Base-by-base conservation (phyloP, 2,329 filamentous ascomycete species). In the Catunica adiposa region DNA sequence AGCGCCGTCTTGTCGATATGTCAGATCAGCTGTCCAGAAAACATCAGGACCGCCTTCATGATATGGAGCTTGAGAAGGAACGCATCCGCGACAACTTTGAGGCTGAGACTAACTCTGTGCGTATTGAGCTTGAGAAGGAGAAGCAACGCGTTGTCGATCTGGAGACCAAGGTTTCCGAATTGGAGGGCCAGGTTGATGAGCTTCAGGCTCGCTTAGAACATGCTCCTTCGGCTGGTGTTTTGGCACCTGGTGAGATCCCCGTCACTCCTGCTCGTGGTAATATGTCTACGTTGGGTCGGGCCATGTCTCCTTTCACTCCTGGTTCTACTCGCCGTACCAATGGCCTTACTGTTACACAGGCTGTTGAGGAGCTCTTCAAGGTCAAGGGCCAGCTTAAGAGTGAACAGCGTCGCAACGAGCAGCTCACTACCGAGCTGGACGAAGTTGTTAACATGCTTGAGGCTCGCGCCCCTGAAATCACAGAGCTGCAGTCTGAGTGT, bases 371-470 rank as follows among this genome's bases (percentile, higher is more conserved):
- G 61, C 69, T 82, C 1, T 82, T 78, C 66, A 79, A 77, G 62
- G 73, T 81, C 67, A 86, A 92, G 73, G 74, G 79, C 56, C 78
- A 86, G 62, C 74, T 96, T 34, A 80, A 82, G 2, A 78, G 76
- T 2, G 86, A 94, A 66, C 82, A 83, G 64, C 78, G 85, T 58
- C 79, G 82, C 22, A 88, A 80, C 62, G 80, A 85, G 60, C 80
- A 87, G 64, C 78, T 96, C 9, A 78, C 79, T 17, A 77, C 81
- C 38, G 81, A 90, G 47, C 73, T 97, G 47, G 87, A 96, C 61
- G 86, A 92, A 58, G 86, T 96, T 72, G 79, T 96, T 58, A 77
- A 82, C 38, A 84, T 89, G 57, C 70, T 97, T 38, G 89, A 98
- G 66, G 83, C 83, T 23, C 89, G 86, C 66, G 82, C 84, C 25